Evolutionary conservation across 768 basidiomycete genomes (phyloP).

Genomic region (Russula ochroleuca): DNA sequence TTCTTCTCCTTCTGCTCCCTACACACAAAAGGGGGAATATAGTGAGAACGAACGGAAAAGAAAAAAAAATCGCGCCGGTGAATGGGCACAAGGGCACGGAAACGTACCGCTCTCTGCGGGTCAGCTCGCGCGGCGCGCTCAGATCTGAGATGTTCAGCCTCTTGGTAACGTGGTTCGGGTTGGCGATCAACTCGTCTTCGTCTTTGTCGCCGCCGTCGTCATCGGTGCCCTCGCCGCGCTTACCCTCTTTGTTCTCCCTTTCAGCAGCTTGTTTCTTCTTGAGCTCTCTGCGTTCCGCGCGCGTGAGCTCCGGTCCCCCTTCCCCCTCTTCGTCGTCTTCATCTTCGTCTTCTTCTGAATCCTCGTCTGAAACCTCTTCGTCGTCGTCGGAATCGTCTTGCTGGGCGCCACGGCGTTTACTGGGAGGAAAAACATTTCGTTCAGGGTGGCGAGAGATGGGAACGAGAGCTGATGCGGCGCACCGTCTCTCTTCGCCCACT

Average conservation of each 20-base stretch:
- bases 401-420: slow-evolving; percentile 17
- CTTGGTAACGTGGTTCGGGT: slow-evolving; percentile 72
- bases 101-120: slow-evolving; percentile 60
- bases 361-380: slow-evolving; percentile 45
- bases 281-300: slow-evolving; percentile 68
- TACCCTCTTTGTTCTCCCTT: slow-evolving; percentile 41
- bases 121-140: slow-evolving; percentile 54
- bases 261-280: slow-evolving; percentile 66
- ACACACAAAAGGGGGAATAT: neutral
- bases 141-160: slow-evolving; percentile 74
- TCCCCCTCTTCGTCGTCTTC: slow-evolving; percentile 34
- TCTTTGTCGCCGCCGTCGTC: slow-evolving; percentile 42
- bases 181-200: slow-evolving; percentile 67
- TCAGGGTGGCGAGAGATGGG: neutral
- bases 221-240: slow-evolving; percentile 1
- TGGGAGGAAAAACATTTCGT: slow-evolving; percentile 4
- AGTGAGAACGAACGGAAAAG: neutral
- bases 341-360: slow-evolving; percentile 43
- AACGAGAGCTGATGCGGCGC: neutral
- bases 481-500: slow-evolving; percentile 28
- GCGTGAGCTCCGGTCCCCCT: slow-evolving; percentile 54
- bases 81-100: neutral
- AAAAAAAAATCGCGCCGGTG: neutral
- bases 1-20: slow-evolving; percentile 93
- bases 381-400: slow-evolving; percentile 35